Percentiles rank a stretch among this genome's conserved stretches.
Evolutionary conservation across 1,139 yeast genomes (phyloP).

Genomic region (Blastobotrys raffinosifermentans): DNA sequence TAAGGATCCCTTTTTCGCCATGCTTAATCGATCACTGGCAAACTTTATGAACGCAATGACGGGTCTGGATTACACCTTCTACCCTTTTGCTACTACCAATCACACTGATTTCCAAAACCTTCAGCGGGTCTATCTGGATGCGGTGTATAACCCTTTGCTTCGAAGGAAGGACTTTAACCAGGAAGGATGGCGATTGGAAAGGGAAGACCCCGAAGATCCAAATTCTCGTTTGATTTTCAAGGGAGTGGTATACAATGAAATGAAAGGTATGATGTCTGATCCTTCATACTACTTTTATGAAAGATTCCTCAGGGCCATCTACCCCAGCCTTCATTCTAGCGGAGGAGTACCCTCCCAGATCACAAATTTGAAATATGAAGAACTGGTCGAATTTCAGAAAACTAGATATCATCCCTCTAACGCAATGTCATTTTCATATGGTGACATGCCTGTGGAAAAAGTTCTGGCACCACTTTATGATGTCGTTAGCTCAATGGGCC

Average conservation of each 20-base stretch:
- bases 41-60: slow-evolving; percentile 99
- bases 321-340: slow-evolving; percentile 77
- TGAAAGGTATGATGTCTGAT: slow-evolving; percentile 96
- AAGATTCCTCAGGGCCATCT: slow-evolving; percentile 76
- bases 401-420: slow-evolving; percentile 85
- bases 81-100: slow-evolving; percentile 95
- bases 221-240: slow-evolving; percentile 63
- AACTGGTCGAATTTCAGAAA: slow-evolving; percentile 68
- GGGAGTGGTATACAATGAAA: slow-evolving; percentile 96
- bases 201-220: slow-evolving; percentile 51
- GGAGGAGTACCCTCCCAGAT: slow-evolving; percentile 92
- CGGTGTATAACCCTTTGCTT: slow-evolving; percentile 77
- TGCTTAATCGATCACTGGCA: slow-evolving; percentile 82
- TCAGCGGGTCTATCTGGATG: slow-evolving; percentile 82
- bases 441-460: slow-evolving; percentile 58
- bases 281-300: slow-evolving; percentile 82
- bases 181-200: slow-evolving; percentile 97
- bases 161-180: slow-evolving; percentile 79
- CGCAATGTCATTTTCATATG: slow-evolving; percentile 82
- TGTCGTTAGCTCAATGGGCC: slow-evolving; percentile 46
- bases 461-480: slow-evolving; percentile 56
- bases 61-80: slow-evolving; percentile 91
- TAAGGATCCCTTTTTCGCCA: slow-evolving; percentile 94
- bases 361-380: slow-evolving; percentile 67
- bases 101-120: slow-evolving; percentile 71